Conservation (phyloP, 1,284 basidiomycete genomes). For the Blastosporella zonata region DNA sequence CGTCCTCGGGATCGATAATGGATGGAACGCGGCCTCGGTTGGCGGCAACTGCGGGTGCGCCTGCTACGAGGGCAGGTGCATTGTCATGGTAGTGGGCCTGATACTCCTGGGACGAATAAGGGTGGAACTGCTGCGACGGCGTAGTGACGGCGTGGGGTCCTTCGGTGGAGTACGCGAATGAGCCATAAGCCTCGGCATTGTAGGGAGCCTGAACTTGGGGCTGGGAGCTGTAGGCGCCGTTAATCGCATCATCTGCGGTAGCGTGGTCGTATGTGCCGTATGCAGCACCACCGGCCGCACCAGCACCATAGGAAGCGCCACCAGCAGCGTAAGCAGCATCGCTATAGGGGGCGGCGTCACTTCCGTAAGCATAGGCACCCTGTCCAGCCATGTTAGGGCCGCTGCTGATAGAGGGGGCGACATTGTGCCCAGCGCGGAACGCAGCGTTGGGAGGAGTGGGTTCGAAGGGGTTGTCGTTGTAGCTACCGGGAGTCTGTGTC, state of each 20-base stretch:
- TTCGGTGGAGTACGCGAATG: slow-evolving; percentile 27
- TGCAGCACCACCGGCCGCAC: slow-evolving; percentile 18
- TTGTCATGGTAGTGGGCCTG: slow-evolving; percentile 16
- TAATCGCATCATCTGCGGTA: slow-evolving; percentile 25
- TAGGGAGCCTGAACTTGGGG: slow-evolving; percentile 34
- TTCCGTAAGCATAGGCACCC: slow-evolving; percentile 28
- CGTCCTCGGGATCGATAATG: slow-evolving; percentile 18
- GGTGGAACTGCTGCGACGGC: slow-evolving; percentile 11
- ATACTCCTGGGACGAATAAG: slow-evolving; percentile 15
- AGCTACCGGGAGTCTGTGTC: slow-evolving; percentile 1
- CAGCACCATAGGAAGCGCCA: neutral
- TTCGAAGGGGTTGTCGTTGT: slow-evolving; percentile 26
- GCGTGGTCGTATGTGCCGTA: slow-evolving; percentile 30
- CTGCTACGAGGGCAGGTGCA: slow-evolving; percentile 19
- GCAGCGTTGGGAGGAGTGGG: slow-evolving; percentile 32
- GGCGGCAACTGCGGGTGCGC: slow-evolving; percentile 19
- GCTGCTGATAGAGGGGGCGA: slow-evolving; percentile 35
- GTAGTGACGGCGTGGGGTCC: slow-evolving; percentile 7
- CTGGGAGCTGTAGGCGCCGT: slow-evolving; percentile 36
- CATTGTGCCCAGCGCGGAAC: slow-evolving; percentile 28
- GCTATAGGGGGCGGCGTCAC: slow-evolving; percentile 1
- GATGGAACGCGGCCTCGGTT: slow-evolving; percentile 14
- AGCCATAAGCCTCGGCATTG: slow-evolving; percentile 39
- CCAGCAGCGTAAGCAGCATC: neutral
- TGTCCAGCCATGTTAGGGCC: slow-evolving; percentile 35